These are phyloP conservation scores for Breynia disticha DNA, from an alignment of 441 rosid species.

Conservation along the genomic window DNA sequence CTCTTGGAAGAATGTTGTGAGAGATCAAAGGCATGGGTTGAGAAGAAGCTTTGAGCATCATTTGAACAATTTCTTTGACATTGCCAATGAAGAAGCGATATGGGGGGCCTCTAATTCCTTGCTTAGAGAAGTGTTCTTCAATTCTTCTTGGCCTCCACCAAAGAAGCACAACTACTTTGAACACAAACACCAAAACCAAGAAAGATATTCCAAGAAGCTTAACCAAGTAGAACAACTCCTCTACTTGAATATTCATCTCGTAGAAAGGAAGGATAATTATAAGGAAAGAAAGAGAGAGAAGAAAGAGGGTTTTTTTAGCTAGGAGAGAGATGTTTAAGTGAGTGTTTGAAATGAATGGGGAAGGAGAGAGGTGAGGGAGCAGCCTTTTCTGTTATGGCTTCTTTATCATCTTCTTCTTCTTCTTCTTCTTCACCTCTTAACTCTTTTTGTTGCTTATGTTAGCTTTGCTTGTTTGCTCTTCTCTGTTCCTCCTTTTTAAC, in stretches of 20 bases:
- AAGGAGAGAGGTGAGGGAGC: conserved; percentile 26
- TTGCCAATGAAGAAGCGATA: conserved; percentile 88
- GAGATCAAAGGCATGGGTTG: conserved; percentile 76
- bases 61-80: conserved; percentile 74
- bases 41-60: conserved; percentile 93
- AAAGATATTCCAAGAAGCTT: conserved; percentile 29
- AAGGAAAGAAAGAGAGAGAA: background rate
- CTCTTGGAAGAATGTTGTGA: conserved; percentile 91
- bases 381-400: conserved; percentile 14
- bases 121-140: conserved; percentile 81
- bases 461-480: conserved; percentile 24
- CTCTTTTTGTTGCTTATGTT: conserved; percentile 24
- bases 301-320: background rate
- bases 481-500: conserved; percentile 41
- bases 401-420: too few species aligned
- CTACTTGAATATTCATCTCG: background rate
- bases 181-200: conserved; percentile 10
- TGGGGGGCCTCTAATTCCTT: conserved; percentile 95
- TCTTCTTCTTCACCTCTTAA: background rate
- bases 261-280: background rate
- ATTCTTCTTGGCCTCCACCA: conserved; percentile 95
- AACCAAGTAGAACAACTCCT: conserved; percentile 9
- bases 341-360: conserved; percentile 22
- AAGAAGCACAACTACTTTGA: conserved; percentile 36
- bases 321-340: background rate